These are phyloP conservation scores for Physaria fendleri DNA, from an alignment of 345 rosid species.

Conservation along the genomic window DNA sequence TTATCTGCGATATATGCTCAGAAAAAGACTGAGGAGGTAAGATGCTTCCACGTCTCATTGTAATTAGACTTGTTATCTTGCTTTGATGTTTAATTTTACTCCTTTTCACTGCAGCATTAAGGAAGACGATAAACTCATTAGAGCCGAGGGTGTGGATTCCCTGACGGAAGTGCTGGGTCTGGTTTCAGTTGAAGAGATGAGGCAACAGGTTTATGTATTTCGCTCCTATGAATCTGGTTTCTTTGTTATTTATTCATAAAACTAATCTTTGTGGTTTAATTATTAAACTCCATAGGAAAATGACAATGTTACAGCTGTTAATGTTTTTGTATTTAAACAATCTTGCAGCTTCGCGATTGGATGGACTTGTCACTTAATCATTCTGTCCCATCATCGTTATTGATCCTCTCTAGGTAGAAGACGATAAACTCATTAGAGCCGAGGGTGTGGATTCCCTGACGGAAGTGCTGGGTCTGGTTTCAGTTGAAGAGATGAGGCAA, in stretches of 20 bases:
- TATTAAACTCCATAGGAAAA: not conserved
- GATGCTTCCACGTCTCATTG: conserved; percentile 15
- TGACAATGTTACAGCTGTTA: not conserved
- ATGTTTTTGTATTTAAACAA: conserved; percentile 12
- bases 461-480: conserved; percentile 57
- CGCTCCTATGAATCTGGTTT: not conserved
- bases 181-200: conserved; percentile 65
- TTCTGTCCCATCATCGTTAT: conserved; percentile 80
- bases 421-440: too few species aligned
- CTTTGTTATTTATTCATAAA: conserved; percentile 1
- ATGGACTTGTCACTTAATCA: conserved; percentile 83
- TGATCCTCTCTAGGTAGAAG: conserved; percentile 78
- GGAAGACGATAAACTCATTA: conserved; percentile 60
- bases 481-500: conserved; percentile 72
- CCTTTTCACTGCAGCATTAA: conserved; percentile 42
- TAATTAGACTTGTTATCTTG: not conserved
- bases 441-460: too few species aligned
- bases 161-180: conserved; percentile 71
- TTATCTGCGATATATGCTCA: conserved; percentile 63
- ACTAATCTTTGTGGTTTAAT: not conserved
- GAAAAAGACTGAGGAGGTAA: conserved; percentile 63
- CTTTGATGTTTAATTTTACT: not conserved
- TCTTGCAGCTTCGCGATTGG: conserved; percentile 73
- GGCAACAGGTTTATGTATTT: conserved; percentile 49
- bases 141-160: conserved; percentile 67